Base-by-base conservation (phyloP, 805 yeast genomes). In the Limtongozyma cylindracea region DNA sequence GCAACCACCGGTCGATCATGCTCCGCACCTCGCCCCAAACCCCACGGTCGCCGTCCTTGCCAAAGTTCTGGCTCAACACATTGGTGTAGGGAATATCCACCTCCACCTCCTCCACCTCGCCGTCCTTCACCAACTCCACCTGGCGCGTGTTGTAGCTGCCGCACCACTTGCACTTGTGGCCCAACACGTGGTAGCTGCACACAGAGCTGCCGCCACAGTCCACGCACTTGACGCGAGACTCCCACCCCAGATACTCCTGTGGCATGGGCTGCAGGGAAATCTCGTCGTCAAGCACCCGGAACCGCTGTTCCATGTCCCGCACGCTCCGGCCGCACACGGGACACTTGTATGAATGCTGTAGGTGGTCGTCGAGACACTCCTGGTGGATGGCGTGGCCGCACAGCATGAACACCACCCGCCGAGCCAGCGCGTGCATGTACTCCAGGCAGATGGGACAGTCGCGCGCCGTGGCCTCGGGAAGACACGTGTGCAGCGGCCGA, bases 351-450 rank as follows among this genome's bases (percentile, higher is more conserved):
- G 74, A 64, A 38, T 73, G 78, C 31, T 66, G 59, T n/a, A 76
- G 62, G 39, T 72, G 67, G 30, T 76, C 84, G 28, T 69, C 69
- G 40, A 66, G 80, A 41, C 96, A 82, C 13, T 42, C 36, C 39
- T 78, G 77, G 45, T 82, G 96, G 26, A 82, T 82, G 18, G 92
- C 76, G 44, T 82, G 96, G 2, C 95, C 94, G 45, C 96, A 82
- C 21, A 58, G 52, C 93, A 82, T 78, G 40, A 82, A 80, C 11
- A 78, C 91, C 19, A 80, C 91, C 8, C 78, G 69, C 37, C 53
- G 57, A 5, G 72, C 64, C 4, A 88, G 69, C 10, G 78, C 72
- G 40, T 82, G 82, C 62, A 82, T 62, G 41, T 68, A 80, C 33
- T 80, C 95, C 26, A 73, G 76, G 45, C 95, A 82, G 17, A 82